Evolutionary conservation across 345 rosid genomes (phyloP).

Genomic region (Eucalyptus cloeziana): DNA sequence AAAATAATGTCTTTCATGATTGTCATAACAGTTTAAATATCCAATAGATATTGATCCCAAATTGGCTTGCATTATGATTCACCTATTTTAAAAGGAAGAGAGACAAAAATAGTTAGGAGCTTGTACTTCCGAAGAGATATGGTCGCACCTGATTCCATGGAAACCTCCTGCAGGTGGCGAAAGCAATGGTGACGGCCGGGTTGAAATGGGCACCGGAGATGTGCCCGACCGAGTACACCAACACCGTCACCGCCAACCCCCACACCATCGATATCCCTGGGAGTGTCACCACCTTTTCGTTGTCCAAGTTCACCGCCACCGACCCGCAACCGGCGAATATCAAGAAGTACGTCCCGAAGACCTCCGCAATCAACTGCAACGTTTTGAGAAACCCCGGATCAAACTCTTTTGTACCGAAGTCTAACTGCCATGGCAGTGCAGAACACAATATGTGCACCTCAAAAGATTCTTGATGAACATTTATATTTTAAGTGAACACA

Average conservation of each 20-base stretch:
- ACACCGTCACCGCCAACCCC: slow-evolving; percentile 79
- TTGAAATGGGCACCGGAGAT: slow-evolving; percentile 97
- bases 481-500: not conserved
- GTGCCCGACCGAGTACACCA: slow-evolving; percentile 80
- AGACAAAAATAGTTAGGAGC: not conserved
- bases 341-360: slow-evolving; percentile 75
- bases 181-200: slow-evolving; percentile 88
- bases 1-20: not conserved
- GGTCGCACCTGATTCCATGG: slow-evolving; percentile 54
- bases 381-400: not conserved
- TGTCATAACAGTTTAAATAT: no score
- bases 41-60: not conserved
- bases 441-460: not conserved
- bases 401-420: not conserved
- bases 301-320: slow-evolving; percentile 55
- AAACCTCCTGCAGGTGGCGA: slow-evolving; percentile 66
- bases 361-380: slow-evolving; percentile 65
- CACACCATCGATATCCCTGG: slow-evolving; percentile 74
- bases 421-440: not conserved
- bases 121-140: not conserved
- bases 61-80: not conserved
- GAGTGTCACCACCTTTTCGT: slow-evolving; percentile 53
- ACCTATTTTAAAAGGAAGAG: not conserved
- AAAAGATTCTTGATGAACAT: not conserved
- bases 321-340: slow-evolving; percentile 79